phyloP scores from a whole-genome alignment of 208 protist species.

The Trypanosoma cruzi region DNA sequence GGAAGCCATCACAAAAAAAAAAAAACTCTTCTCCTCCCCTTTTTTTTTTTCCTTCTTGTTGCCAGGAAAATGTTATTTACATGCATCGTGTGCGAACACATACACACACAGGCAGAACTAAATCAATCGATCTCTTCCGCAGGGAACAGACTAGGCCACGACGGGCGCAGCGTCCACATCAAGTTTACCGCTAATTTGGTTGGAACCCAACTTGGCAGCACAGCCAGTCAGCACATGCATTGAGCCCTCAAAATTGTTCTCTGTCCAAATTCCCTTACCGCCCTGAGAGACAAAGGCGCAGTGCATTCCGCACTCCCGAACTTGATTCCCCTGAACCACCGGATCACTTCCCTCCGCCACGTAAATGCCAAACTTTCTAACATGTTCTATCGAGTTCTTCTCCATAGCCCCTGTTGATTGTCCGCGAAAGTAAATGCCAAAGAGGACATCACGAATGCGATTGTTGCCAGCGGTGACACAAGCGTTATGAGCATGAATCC shows the following conservation, averaged over 20 bases:
- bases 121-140: background rate
- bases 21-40: too few relatives aligned
- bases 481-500: slow-evolving; percentile 59
- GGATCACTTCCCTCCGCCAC: slow-evolving; percentile 69
- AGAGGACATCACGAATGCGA: slow-evolving; percentile 76
- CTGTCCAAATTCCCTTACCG: slow-evolving; percentile 60
- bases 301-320: slow-evolving; percentile 75
- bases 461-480: slow-evolving; percentile 46
- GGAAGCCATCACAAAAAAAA: too few relatives aligned
- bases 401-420: slow-evolving; percentile 55
- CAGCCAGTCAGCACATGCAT: slow-evolving; percentile 63
- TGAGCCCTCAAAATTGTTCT: slow-evolving; percentile 82
- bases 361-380: slow-evolving; percentile 77
- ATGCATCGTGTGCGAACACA: background rate
- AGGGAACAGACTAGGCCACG: background rate
- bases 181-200: slow-evolving; percentile 55
- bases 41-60: slow-evolving; percentile 8
- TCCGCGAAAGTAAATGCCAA: slow-evolving; percentile 74
- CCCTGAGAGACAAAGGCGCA: slow-evolving; percentile 69
- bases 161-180: slow-evolving; percentile 51
- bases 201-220: slow-evolving; percentile 59
- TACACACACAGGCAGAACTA: background rate
- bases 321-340: slow-evolving; percentile 65
- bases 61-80: slow-evolving; percentile 16
- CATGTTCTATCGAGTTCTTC: slow-evolving; percentile 83